phyloP scores from a whole-genome alignment of 2,329 filamentous ascomycete genomes.

The Botrytis elliptica region DNA sequence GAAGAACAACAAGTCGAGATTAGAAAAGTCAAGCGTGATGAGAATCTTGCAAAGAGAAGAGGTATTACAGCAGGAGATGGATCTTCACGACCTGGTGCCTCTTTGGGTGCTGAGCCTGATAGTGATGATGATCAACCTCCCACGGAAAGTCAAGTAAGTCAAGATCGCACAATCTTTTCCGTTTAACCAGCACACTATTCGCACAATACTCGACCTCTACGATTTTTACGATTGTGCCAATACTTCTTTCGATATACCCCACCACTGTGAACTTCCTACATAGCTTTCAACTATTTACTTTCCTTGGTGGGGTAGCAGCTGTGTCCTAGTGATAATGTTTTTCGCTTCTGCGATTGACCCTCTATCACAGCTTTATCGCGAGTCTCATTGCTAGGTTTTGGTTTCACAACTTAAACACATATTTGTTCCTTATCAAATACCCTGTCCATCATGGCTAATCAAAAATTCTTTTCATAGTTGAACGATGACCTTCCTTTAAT shows the following conservation, averaged over 20 bases:
- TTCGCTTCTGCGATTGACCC: conserved; percentile 35
- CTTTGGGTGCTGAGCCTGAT: conserved; percentile 84
- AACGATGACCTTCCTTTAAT: conserved; percentile 98
- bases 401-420: conserved; percentile 17
- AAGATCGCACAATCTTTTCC: conserved; percentile 20
- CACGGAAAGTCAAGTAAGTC: conserved; percentile 93
- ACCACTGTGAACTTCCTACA: conserved; percentile 6
- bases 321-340: conserved; percentile 31
- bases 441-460: conserved; percentile 27
- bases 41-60: conserved; percentile 97
- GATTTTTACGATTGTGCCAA: background rate
- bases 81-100: conserved; percentile 69
- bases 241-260: conserved; percentile 1
- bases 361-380: conserved; percentile 22
- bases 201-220: background rate
- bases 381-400: background rate
- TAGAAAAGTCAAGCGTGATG: conserved; percentile 96
- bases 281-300: conserved; percentile 33
- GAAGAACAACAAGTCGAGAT: conserved; percentile 99
- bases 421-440: conserved; percentile 19
- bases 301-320: conserved; percentile 34
- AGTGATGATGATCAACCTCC: conserved; percentile 96
- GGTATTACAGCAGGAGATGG: conserved; percentile 81
- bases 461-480: conserved; percentile 56
- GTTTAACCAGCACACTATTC: background rate